Evolutionary conservation across 768 basidiomycete genomes (phyloP).

Genomic region (Phylloporus sp.): DNA sequence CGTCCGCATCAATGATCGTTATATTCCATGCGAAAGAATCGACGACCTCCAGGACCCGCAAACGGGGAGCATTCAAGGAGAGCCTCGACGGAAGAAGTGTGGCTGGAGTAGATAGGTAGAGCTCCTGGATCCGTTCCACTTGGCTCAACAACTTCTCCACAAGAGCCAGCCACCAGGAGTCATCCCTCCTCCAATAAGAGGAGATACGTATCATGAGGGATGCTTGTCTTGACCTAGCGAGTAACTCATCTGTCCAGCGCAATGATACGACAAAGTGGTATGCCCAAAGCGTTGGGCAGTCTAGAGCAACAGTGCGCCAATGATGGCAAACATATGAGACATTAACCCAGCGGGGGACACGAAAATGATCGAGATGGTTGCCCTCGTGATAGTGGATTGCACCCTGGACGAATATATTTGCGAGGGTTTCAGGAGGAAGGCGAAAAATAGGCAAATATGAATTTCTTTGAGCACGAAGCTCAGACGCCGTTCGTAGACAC

Average conservation of each 20-base stretch:
- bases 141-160: not conserved
- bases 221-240: constrained; percentile 40
- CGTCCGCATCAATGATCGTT: too few relatives aligned
- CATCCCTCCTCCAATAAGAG: too few relatives aligned
- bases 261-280: constrained; percentile 27
- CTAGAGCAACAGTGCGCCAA: too few relatives aligned
- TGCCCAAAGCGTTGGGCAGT: not conserved
- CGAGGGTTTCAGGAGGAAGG: too few relatives aligned
- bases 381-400: too few relatives aligned
- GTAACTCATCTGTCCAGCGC: constrained; percentile 37
- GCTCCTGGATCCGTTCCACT: not conserved
- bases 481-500: too few relatives aligned
- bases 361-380: too few relatives aligned
- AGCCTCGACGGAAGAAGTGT: not conserved
- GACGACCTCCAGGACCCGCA: not conserved
- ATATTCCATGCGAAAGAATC: not conserved
- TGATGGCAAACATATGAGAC: not conserved
- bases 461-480: too few relatives aligned
- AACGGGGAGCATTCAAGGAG: not conserved
- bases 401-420: too few relatives aligned
- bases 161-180: not conserved
- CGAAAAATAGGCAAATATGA: too few relatives aligned
- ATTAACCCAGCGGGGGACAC: not conserved
- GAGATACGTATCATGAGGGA: constrained; percentile 9
- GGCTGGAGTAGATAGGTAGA: not conserved